Evolutionary conservation across 1,284 basidiomycete genomes (phyloP).

Genomic region (Pseudozyma thailandica): DNA sequence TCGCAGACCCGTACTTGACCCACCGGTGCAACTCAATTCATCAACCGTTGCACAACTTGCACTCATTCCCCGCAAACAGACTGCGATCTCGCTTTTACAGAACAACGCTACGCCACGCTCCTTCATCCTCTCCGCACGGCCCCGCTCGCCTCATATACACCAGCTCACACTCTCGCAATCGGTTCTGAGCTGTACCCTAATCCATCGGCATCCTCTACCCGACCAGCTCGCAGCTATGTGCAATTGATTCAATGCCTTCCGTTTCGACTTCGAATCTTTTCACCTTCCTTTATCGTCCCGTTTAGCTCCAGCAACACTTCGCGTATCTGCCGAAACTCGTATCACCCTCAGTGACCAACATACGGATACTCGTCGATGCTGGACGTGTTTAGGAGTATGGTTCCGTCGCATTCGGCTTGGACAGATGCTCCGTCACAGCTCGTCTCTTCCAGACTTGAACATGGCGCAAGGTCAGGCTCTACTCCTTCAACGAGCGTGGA

Average conservation of each 20-base stretch:
- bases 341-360: too few species aligned
- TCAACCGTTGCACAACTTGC: neutral
- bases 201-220: too few species aligned
- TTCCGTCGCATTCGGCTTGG: conserved; percentile 20
- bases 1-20: too few species aligned
- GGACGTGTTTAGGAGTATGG: conserved; percentile 28
- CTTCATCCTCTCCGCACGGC: neutral
- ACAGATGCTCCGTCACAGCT: conserved; percentile 33
- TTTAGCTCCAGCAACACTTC: too few species aligned
- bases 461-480: conserved; percentile 23
- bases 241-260: too few species aligned
- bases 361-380: conserved; percentile 18
- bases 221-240: neutral
- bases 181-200: neutral
- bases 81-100: neutral
- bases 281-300: too few species aligned
- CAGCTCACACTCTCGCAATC: neutral
- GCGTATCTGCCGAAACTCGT: too few species aligned
- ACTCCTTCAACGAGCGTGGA: conserved; percentile 28
- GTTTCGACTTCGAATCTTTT: too few species aligned
- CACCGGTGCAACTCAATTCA: too few species aligned
- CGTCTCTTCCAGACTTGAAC: conserved; percentile 39
- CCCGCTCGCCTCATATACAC: neutral
- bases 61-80: neutral
- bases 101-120: neutral